Percentiles rank a stretch among this genome's conserved stretches.
phyloP scores from a whole-genome alignment of 768 basidiomycete species.

The Tulasnella sp. region DNA sequence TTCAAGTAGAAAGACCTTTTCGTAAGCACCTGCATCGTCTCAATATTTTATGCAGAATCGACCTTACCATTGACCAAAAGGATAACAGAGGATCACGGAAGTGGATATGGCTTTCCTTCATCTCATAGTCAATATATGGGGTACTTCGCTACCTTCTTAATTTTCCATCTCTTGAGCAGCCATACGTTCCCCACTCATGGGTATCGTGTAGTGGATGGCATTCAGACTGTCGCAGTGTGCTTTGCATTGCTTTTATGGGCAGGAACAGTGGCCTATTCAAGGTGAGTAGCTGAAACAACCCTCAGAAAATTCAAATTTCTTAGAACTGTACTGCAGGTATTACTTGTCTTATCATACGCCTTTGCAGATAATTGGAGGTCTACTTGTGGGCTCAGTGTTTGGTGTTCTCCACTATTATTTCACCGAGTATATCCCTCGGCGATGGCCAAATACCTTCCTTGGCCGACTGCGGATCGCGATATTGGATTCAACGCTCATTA shows the following conservation, averaged over 20 bases:
- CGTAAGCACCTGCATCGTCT: conserved; percentile 28
- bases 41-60: background rate
- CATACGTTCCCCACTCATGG: conserved; percentile 53
- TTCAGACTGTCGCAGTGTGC: conserved; percentile 39
- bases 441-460: conserved; percentile 36
- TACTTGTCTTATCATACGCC: conserved; percentile 60
- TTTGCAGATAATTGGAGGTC: conserved; percentile 64
- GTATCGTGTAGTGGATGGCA: conserved; percentile 35
- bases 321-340: conserved; percentile 32
- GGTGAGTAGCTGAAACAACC: conserved; percentile 33
- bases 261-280: conserved; percentile 59
- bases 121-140: conserved; percentile 88
- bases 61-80: background rate
- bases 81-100: conserved; percentile 39
- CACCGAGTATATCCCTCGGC: conserved; percentile 45
- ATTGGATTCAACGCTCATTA: conserved; percentile 42
- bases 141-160: conserved; percentile 64
- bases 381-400: conserved; percentile 44
- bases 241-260: conserved; percentile 43
- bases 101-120: conserved; percentile 77
- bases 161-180: conserved; percentile 57
- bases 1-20: conserved; percentile 57
- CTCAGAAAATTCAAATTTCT: background rate
- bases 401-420: conserved; percentile 43
- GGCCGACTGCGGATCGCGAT: conserved; percentile 15